phyloP scores from a whole-genome alignment of 2,329 filamentous ascomycete species.

The Sarocladium oryzae region DNA sequence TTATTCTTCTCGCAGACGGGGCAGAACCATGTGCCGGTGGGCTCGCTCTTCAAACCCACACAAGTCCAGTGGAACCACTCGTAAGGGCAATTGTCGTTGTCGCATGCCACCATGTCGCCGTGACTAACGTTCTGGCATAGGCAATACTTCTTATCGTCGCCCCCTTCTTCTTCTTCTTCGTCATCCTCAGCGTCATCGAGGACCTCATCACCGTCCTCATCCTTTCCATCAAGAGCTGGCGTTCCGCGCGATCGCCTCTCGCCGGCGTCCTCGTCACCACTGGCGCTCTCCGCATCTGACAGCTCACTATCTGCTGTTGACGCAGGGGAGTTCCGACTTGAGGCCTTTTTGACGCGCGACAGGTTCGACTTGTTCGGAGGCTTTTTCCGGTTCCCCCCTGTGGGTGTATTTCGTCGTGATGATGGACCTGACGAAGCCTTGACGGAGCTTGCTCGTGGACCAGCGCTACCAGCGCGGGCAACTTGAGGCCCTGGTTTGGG shows the following conservation, averaged over 20 bases:
- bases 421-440: conserved; percentile 35
- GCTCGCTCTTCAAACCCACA: conserved; percentile 61
- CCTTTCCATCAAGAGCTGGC: conserved; percentile 27
- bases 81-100: conserved; percentile 72
- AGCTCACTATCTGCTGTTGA: conserved; percentile 59
- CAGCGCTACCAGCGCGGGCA: conserved; percentile 51
- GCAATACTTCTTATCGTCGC: conserved; percentile 77
- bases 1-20: conserved; percentile 50
- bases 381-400: conserved; percentile 39
- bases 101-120: conserved; percentile 84
- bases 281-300: conserved; percentile 54
- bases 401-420: conserved; percentile 44
- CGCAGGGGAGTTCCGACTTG: conserved; percentile 53
- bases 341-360: conserved; percentile 54
- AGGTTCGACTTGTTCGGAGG: conserved; percentile 52
- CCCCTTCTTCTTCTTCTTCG: conserved; percentile 62
- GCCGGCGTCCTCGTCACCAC: conserved; percentile 42
- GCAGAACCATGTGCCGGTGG: conserved; percentile 62
- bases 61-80: conserved; percentile 88
- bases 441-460: conserved; percentile 43
- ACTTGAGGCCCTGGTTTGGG: conserved; percentile 42
- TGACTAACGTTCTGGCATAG: conserved; percentile 77
- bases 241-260: conserved; percentile 26
- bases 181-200: conserved; percentile 49
- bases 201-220: conserved; percentile 44